Percentiles rank a stretch among this genome's conserved stretches.
These are phyloP conservation scores for Lasiosphaeria ovina DNA, from an alignment of 495 filamentous ascomycete species.

Conservation along the genomic window DNA sequence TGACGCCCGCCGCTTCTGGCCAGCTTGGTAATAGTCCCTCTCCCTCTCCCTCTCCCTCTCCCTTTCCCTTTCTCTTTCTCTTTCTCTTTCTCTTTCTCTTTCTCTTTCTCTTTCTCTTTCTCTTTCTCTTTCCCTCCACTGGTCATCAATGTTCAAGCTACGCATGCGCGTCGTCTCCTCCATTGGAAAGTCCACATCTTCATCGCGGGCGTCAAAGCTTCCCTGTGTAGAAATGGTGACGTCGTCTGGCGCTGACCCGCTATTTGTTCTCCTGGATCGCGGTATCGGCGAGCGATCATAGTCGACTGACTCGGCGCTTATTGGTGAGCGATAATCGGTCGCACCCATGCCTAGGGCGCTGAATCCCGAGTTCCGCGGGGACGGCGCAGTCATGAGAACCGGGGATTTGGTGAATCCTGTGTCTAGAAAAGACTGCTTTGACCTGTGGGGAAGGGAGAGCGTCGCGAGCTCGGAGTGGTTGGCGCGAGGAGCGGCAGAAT, in stretches of 20 bases:
- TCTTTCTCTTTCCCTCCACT: slow-evolving; percentile 33
- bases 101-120: slow-evolving; percentile 20
- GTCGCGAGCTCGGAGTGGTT: slow-evolving; percentile 48
- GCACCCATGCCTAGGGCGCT: slow-evolving; percentile 42
- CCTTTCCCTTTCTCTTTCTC: slow-evolving; percentile 28
- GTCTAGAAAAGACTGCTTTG: slow-evolving; percentile 39
- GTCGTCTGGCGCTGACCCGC: slow-evolving; percentile 41
- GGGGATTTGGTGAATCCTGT: slow-evolving; percentile 48
- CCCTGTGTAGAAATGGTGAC: slow-evolving; percentile 39
- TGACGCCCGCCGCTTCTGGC: slow-evolving; percentile 77
- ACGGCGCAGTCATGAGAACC: slow-evolving; percentile 44
- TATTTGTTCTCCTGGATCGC: slow-evolving; percentile 56
- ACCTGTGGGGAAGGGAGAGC: slow-evolving; percentile 49
- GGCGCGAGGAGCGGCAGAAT: slow-evolving; percentile 41
- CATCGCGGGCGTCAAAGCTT: slow-evolving; percentile 54
- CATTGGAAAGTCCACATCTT: slow-evolving; percentile 64
- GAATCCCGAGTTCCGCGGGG: slow-evolving; percentile 50
- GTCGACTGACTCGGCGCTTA: slow-evolving; percentile 40
- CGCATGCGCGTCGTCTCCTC: slow-evolving; percentile 61
- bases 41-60: slow-evolving; percentile 30
- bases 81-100: slow-evolving; percentile 8
- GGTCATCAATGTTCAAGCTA: slow-evolving; percentile 58
- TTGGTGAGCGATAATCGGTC: slow-evolving; percentile 49
- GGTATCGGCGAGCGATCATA: slow-evolving; percentile 56
- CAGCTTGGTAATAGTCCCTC: slow-evolving; percentile 38